These are phyloP conservation scores for Plasmodium gaboni DNA, from an alignment of 169 alveolate genomes.

Conservation along the genomic window DNA sequence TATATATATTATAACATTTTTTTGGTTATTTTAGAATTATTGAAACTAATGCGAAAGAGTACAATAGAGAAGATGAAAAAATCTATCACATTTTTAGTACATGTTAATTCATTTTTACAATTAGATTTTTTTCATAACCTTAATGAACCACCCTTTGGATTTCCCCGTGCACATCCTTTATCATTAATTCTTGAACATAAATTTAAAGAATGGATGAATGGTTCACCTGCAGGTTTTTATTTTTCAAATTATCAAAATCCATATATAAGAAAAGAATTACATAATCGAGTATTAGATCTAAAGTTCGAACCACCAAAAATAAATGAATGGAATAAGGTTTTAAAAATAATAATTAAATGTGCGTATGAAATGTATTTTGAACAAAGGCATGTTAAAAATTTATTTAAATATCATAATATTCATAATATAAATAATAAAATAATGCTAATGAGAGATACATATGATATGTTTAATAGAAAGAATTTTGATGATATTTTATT, in stretches of 20 bases:
- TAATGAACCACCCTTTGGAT: conserved; percentile 30
- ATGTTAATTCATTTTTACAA: conserved; percentile 53
- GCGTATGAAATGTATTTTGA: conserved; percentile 40
- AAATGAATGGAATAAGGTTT: not conserved
- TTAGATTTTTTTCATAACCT: conserved; percentile 53
- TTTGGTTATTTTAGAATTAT: conserved; percentile 21
- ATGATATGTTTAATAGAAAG: conserved; percentile 13
- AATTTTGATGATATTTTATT: conserved; percentile 34
- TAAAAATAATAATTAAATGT: not conserved
- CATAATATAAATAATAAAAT: conserved; percentile 28
- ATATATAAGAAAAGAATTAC: not conserved
- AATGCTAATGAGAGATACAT: conserved; percentile 49
- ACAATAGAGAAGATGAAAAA: conserved; percentile 38
- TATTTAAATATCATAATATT: conserved; percentile 12
- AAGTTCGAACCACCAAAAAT: conserved; percentile 25
- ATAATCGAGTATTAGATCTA: conserved; percentile 1
- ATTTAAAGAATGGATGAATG: conserved; percentile 7
- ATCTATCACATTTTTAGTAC: conserved; percentile 12
- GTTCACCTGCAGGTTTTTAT: conserved; percentile 4
- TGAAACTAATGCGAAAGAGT: not conserved
- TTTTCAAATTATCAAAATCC: conserved; percentile 47
- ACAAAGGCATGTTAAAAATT: conserved; percentile 43
- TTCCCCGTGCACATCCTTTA: conserved; percentile 7
- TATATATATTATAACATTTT: not conserved
- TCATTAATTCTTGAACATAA: conserved; percentile 30